Percentiles rank a stretch among this genome's conserved stretches.
These are phyloP conservation scores for Rubia tinctorum DNA, from an alignment of 305 asterid genomes.

Conservation along the genomic window DNA sequence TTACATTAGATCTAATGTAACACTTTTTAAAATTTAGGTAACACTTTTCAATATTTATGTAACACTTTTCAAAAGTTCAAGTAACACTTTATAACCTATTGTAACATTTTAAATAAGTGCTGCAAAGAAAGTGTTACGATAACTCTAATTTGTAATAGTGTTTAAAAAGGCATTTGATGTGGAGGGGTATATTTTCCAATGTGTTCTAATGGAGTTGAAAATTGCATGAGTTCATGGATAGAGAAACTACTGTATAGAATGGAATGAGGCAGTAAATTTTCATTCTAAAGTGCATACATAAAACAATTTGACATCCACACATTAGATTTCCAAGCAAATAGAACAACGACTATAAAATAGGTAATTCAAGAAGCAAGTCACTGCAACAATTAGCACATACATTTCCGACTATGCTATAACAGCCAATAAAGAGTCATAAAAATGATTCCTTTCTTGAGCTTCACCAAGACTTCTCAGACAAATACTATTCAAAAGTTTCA, in stretches of 20 bases:
- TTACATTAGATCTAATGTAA: too few relatives aligned
- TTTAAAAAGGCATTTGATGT: not conserved
- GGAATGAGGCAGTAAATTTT: too few relatives aligned
- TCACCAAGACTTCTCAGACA: constrained; percentile 3
- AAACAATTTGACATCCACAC: not conserved
- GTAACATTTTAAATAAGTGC: too few relatives aligned
- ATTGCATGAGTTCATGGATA: not conserved
- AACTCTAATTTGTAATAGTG: too few relatives aligned
- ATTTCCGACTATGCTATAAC: not conserved
- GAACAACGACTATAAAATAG: not conserved
- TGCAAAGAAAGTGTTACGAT: too few relatives aligned
- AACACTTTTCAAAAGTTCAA: too few relatives aligned
- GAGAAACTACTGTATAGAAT: too few relatives aligned
- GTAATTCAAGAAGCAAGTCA: not conserved
- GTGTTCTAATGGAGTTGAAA: not conserved
- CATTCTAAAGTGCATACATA: not conserved
- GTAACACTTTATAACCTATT: too few relatives aligned
- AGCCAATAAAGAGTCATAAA: not conserved
- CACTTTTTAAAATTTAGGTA: too few relatives aligned
- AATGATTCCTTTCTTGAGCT: constrained; percentile 15
- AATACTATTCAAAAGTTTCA: not conserved
- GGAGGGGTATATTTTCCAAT: not conserved
- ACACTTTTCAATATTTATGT: too few relatives aligned
- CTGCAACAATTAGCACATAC: not conserved
- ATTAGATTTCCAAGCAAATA: not conserved